Evolutionary conservation across 148 eudicot species (phyloP).

Genomic region (Diospyros lotus): DNA sequence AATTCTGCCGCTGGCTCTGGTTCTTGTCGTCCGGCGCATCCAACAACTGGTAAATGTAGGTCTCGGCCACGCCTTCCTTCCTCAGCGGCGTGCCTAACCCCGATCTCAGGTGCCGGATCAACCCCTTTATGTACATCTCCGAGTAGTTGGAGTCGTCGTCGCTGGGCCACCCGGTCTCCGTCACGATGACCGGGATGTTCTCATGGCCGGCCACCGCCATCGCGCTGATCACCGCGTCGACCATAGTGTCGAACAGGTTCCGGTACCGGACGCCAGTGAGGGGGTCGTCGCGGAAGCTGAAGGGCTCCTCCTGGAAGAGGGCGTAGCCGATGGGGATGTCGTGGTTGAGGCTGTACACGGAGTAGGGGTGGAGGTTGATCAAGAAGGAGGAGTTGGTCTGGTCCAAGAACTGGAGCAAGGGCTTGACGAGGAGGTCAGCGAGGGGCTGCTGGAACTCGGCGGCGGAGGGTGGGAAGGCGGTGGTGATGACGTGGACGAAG

Average conservation of each 20-base stretch:
- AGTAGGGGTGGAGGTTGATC: conserved; percentile 59
- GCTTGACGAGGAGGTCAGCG: conserved; percentile 34
- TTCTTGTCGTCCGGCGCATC: conserved; percentile 26
- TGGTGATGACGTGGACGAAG: conserved; percentile 33
- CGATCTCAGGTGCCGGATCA: conserved; percentile 48
- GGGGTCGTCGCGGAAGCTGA: conserved; percentile 60
- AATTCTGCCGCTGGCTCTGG: conserved; percentile 6
- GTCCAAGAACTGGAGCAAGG: conserved; percentile 47
- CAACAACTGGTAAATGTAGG: conserved; percentile 60
- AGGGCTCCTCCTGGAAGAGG: conserved; percentile 51
- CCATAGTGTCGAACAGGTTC: conserved; percentile 76
- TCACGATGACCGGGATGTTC: conserved; percentile 66
- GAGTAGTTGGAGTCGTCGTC: conserved; percentile 48
- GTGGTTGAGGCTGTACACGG: conserved; percentile 25
- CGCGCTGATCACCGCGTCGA: conserved; percentile 57
- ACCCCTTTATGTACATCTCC: conserved; percentile 56
- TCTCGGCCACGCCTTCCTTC: conserved; percentile 62
- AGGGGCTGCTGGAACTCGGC: conserved; percentile 57
- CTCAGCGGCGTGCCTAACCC: conserved; percentile 73
- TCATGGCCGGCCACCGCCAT: conserved; percentile 72
- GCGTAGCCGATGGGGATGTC: conserved; percentile 69
- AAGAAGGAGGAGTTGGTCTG: conserved; percentile 65
- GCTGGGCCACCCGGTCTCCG: conserved; percentile 82
- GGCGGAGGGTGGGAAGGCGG: conserved; percentile 70
- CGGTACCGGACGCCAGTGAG: conserved; percentile 75